phyloP scores from a whole-genome alignment of 148 eudicot genomes.

The Pharnaceum exiguum region DNA sequence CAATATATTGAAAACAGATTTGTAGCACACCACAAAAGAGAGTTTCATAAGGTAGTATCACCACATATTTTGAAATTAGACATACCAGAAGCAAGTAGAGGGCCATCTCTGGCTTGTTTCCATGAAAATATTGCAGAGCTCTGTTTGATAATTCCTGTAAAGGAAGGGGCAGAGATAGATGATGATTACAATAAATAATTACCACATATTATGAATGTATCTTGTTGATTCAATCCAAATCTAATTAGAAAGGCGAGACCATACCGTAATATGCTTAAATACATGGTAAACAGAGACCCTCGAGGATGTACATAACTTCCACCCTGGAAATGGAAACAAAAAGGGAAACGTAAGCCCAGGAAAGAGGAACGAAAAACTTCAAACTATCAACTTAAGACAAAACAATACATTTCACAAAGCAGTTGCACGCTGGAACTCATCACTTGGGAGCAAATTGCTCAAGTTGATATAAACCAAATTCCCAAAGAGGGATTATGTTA shows the following conservation, averaged over 20 bases:
- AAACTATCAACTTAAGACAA: background rate
- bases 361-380: background rate
- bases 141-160: constrained; percentile 77
- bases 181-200: background rate
- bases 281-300: constrained; percentile 72
- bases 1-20: constrained; percentile 6
- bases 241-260: background rate
- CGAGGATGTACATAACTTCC: constrained; percentile 89
- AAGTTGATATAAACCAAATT: too few species aligned
- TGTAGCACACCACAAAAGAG: background rate
- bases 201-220: background rate
- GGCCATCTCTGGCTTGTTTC: constrained; percentile 49
- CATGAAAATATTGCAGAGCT: constrained; percentile 78
- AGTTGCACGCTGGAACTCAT: too few species aligned
- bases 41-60: background rate
- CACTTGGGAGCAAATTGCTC: too few species aligned
- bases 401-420: background rate
- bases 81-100: constrained; percentile 64
- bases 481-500: too few species aligned
- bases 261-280: constrained; percentile 74
- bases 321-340: constrained; percentile 41
- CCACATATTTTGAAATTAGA: background rate
- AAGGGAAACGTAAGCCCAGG: background rate
- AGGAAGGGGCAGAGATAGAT: background rate
- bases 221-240: background rate